phyloP scores from a whole-genome alignment of 2,329 filamentous ascomycete species.

The Amauroascus niger region DNA sequence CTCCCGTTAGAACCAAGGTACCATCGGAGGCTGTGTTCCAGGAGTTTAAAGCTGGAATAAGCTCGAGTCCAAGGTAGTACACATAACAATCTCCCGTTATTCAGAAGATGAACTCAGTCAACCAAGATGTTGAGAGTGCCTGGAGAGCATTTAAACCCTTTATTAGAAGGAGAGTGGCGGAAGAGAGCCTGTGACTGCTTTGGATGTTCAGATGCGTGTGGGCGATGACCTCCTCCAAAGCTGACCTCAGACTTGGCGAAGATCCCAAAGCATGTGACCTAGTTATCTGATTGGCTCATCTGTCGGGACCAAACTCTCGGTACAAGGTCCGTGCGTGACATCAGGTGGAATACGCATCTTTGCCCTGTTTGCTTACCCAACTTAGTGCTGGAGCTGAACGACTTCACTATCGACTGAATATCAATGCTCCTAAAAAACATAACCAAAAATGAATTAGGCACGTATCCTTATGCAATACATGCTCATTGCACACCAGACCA shows the following conservation, averaged over 20 bases:
- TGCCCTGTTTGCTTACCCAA: not conserved
- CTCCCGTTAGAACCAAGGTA: conserved; percentile 3
- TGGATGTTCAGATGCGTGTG: not conserved
- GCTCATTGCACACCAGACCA: no score
- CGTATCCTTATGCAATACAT: no score
- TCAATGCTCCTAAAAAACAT: not conserved
- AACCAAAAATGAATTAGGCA: no score
- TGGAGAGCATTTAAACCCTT: not conserved
- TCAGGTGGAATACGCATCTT: not conserved
- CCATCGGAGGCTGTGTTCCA: not conserved
- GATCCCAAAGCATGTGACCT: conserved; percentile 1
- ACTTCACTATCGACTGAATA: not conserved
- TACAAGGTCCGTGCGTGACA: not conserved
- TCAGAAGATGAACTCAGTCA: not conserved
- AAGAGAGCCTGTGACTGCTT: not conserved
- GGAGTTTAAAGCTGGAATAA: not conserved
- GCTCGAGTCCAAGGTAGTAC: not conserved
- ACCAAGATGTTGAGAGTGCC: not conserved
- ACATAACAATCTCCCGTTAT: not conserved
- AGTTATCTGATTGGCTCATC: not conserved
- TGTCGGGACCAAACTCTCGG: not conserved
- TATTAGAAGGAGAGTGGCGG: not conserved
- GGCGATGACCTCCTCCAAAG: not conserved
- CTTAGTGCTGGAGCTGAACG: no score
- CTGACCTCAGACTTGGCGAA: not conserved